Percentiles rank a stretch among this genome's conserved stretches.
phyloP scores from a whole-genome alignment of 2,329 filamentous ascomycete species.

The Biscogniauxia sp. region DNA sequence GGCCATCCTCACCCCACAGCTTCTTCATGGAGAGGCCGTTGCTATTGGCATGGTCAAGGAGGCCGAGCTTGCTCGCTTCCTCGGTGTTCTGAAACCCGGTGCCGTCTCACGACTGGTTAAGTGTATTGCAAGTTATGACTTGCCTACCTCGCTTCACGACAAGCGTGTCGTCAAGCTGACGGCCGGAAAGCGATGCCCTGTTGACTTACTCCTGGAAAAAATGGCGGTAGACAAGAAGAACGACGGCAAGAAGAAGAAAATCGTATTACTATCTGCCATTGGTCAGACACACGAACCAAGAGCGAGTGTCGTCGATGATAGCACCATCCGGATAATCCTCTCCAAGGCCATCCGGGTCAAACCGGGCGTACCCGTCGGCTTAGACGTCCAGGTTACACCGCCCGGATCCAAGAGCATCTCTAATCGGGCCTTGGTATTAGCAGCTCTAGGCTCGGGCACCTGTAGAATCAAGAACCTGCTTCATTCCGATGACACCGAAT shows the following conservation, averaged over 20 bases:
- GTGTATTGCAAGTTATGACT: constrained; percentile 89
- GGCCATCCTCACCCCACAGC: constrained; percentile 90
- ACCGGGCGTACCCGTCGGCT: constrained; percentile 64
- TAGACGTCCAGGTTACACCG: constrained; percentile 75
- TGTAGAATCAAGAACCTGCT: constrained; percentile 90
- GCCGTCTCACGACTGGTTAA: constrained; percentile 89
- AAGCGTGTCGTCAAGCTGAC: constrained; percentile 78
- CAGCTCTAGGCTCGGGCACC: constrained; percentile 80
- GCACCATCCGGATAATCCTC: constrained; percentile 77
- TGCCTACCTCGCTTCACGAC: constrained; percentile 83
- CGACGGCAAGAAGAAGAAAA: constrained; percentile 90
- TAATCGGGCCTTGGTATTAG: constrained; percentile 90
- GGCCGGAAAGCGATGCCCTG: constrained; percentile 82
- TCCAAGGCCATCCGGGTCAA: constrained; percentile 74
- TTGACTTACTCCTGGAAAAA: constrained; percentile 81
- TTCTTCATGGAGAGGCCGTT: constrained; percentile 93
- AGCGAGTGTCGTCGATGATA: constrained; percentile 86
- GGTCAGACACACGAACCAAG: constrained; percentile 83
- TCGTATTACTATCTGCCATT: constrained; percentile 87
- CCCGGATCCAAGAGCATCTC: constrained; percentile 98
- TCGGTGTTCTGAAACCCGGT: constrained; percentile 80
- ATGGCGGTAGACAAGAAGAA: constrained; percentile 99
- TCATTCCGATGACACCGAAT: constrained; percentile 95
- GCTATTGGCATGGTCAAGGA: constrained; percentile 99
- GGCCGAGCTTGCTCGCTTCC: constrained; percentile 84